phyloP scores from a whole-genome alignment of 176 grass and related monocot genomes.

The Chloris gayana region DNA sequence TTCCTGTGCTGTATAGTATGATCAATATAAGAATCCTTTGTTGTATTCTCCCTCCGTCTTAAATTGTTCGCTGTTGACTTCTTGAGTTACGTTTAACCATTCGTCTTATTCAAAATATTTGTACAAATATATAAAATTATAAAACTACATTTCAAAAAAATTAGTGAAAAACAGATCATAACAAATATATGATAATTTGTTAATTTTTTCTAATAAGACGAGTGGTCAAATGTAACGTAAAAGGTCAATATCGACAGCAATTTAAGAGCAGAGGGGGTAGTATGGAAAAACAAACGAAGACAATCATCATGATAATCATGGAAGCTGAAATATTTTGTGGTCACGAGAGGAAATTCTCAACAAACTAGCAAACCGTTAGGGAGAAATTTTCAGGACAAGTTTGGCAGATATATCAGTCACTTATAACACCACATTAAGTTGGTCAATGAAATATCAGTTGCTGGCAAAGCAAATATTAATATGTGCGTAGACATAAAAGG shows the following conservation, averaged over 20 bases:
- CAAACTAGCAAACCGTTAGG: neutral
- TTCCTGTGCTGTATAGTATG: conserved; percentile 73
- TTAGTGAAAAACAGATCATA: too few relatives aligned
- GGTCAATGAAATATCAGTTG: conserved; percentile 1
- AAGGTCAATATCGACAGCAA: too few relatives aligned
- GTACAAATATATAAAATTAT: too few relatives aligned
- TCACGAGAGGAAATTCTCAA: neutral
- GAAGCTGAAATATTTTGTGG: conserved; percentile 15
- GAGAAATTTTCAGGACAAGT: conserved; percentile 16
- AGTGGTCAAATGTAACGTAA: too few relatives aligned
- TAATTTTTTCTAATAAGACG: too few relatives aligned
- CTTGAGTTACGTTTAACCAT: too few relatives aligned
- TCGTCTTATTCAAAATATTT: too few relatives aligned
- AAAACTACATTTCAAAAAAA: too few relatives aligned
- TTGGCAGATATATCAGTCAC: conserved; percentile 12
- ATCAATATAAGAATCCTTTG: conserved; percentile 19
- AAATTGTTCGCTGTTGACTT: too few relatives aligned
- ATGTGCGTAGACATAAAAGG: neutral
- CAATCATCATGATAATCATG: conserved; percentile 21
- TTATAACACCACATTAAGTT: conserved; percentile 2
- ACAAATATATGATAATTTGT: too few relatives aligned
- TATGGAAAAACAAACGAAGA: neutral
- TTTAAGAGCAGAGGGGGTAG: too few relatives aligned
- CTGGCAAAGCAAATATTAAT: neutral
- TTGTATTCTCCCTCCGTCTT: too few relatives aligned